These are phyloP conservation scores for Cenchrus americanus DNA, from an alignment of 176 grass and related monocot genomes.

Conservation along the genomic window DNA sequence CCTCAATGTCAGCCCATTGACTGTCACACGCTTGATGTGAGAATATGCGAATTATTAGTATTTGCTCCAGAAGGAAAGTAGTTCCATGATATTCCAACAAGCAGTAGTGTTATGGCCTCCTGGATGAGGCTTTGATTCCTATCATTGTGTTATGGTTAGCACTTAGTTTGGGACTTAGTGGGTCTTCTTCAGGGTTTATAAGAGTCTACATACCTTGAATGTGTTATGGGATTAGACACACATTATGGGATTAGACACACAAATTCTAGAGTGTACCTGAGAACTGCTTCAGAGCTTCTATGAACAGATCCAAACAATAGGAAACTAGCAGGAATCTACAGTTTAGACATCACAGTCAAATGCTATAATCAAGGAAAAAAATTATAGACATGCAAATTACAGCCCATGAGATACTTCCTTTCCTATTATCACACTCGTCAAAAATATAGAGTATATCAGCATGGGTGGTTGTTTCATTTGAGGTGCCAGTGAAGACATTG, in stretches of 20 bases:
- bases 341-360: neutral
- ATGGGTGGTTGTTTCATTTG: neutral
- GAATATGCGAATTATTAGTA: neutral
- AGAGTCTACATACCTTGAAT: neutral
- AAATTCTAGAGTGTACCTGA: neutral
- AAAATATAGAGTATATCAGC: neutral
- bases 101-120: neutral
- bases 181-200: slow-evolving; percentile 11
- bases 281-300: neutral
- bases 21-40: neutral
- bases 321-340: neutral
- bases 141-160: neutral
- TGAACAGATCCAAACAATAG: neutral
- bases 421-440: neutral
- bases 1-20: neutral
- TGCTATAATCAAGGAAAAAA: neutral
- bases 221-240: neutral
- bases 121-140: neutral
- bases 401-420: neutral
- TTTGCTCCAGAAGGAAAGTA: neutral
- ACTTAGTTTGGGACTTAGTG: neutral
- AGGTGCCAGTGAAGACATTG: neutral
- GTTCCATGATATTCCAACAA: neutral
- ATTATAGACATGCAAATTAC: neutral
- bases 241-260: neutral